Evolutionary conservation across 805 yeast species (phyloP).

Genomic region (Pichia occidentalis): DNA sequence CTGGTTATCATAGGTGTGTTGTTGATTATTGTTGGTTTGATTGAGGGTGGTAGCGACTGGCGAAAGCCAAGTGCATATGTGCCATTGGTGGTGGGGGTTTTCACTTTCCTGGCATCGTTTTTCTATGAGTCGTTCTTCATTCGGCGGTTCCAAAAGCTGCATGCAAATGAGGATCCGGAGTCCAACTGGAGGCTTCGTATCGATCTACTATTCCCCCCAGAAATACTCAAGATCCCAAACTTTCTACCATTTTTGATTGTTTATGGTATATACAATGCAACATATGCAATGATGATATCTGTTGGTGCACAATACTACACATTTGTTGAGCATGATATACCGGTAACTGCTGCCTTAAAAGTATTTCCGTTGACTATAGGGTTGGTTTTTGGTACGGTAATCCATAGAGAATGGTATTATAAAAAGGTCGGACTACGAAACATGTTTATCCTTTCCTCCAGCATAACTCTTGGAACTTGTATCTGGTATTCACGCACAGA

Average conservation of each 20-base stretch:
- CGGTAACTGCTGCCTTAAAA: slow-evolving; percentile 33
- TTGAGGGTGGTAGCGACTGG: slow-evolving; percentile 42
- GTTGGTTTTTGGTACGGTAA: slow-evolving; percentile 23
- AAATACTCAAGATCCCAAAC: slow-evolving; percentile 17
- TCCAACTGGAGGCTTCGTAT: slow-evolving; percentile 16
- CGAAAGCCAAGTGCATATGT: slow-evolving; percentile 35
- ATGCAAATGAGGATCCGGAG: slow-evolving; percentile 1
- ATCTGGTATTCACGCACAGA: slow-evolving; percentile 20
- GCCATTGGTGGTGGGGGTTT: slow-evolving; percentile 34
- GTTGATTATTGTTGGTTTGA: slow-evolving; percentile 37
- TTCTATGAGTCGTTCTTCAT: slow-evolving; percentile 28
- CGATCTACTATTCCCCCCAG: slow-evolving; percentile 20
- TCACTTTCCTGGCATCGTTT: slow-evolving; percentile 24
- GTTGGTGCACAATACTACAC: slow-evolving; percentile 19
- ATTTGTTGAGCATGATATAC: slow-evolving; percentile 26
- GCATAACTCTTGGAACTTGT: slow-evolving; percentile 12
- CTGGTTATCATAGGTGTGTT: slow-evolving; percentile 32
- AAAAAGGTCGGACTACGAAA: slow-evolving; percentile 20
- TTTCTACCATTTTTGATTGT: slow-evolving; percentile 16
- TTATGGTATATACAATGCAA: slow-evolving; percentile 8
- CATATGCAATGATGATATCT: slow-evolving; percentile 8
- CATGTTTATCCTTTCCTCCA: slow-evolving; percentile 13
- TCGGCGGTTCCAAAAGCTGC: slow-evolving; percentile 10
- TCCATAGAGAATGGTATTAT: slow-evolving; percentile 16
- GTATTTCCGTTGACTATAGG: slow-evolving; percentile 31